Evolutionary conservation across 345 rosid species (phyloP).

Genomic region (Aegle marmelos): DNA sequence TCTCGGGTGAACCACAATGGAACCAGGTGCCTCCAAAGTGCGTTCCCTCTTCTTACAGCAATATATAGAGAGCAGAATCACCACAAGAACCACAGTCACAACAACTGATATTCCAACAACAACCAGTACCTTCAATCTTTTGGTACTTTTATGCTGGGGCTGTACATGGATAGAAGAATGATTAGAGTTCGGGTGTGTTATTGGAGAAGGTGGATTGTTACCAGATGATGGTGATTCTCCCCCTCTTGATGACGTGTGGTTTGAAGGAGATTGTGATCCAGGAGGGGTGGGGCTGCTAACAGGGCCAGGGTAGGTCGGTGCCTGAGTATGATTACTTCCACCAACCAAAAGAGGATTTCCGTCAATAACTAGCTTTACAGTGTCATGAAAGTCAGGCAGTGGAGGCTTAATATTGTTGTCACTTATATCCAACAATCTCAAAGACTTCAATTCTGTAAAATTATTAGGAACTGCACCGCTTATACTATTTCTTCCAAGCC

Average conservation of each 20-base stretch:
- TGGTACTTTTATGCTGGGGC: constrained; percentile 9
- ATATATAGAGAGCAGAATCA: constrained; percentile 22
- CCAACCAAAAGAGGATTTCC: constrained; percentile 42
- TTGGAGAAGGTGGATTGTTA: constrained; percentile 26
- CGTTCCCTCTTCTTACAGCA: constrained; percentile 29
- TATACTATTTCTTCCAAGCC: constrained; percentile 34
- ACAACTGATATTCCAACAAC: constrained; percentile 18
- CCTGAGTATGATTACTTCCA: constrained; percentile 9
- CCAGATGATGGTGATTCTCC: constrained; percentile 6
- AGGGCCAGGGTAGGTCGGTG: constrained; percentile 15
- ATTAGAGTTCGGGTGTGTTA: neutral
- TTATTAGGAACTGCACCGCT: constrained; percentile 39
- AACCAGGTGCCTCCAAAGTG: constrained; percentile 14
- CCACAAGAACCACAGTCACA: constrained; percentile 14
- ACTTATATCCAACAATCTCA: constrained; percentile 42
- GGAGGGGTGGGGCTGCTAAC: constrained; percentile 18
- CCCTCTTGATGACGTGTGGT: neutral
- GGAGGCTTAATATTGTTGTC: constrained; percentile 45
- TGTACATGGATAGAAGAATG: constrained; percentile 11
- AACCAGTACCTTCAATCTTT: constrained; percentile 11
- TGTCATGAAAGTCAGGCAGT: constrained; percentile 34
- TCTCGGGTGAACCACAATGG: constrained; percentile 38
- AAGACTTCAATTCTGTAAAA: constrained; percentile 31
- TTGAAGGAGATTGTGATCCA: constrained; percentile 18
- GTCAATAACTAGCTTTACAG: constrained; percentile 34